Conservation (phyloP, 2,329 filamentous ascomycete species). For the Alternaria rosae region DNA sequence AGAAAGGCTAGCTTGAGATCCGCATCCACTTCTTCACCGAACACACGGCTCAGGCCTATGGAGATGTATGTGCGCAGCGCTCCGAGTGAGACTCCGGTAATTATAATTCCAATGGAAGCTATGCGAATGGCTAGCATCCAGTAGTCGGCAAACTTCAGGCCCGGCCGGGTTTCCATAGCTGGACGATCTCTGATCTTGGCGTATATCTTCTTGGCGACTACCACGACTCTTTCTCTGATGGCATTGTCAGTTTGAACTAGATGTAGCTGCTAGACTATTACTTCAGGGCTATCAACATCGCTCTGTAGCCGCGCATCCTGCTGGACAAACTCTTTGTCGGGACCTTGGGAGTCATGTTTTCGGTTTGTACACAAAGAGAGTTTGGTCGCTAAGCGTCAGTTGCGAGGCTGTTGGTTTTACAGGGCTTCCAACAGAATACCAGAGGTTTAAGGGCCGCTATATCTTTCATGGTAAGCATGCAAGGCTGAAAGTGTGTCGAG, state of each 20-base stretch:
- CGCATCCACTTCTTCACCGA: conserved; percentile 2
- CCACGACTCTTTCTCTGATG: neutral
- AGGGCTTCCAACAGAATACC: too few species aligned
- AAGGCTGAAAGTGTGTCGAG: neutral
- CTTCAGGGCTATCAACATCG: neutral
- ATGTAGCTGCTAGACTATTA: neutral
- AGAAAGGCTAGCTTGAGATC: conserved; percentile 11
- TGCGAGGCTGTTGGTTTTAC: neutral
- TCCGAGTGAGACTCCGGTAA: neutral
- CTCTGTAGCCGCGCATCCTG: neutral
- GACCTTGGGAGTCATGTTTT: neutral
- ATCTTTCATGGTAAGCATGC: neutral
- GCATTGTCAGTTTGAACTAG: neutral
- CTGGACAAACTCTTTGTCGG: neutral
- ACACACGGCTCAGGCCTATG: neutral
- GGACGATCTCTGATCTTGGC: neutral
- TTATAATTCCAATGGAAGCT: neutral
- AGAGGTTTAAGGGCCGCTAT: neutral
- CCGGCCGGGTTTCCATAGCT: neutral
- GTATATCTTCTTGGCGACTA: neutral
- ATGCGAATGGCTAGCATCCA: neutral
- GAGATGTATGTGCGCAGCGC: neutral
- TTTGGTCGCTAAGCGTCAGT: neutral
- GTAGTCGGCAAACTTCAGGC: neutral
- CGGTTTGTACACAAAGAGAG: neutral